Base-by-base conservation (phyloP, 208 protist species). In the Acanthamoeba royreba region DNA sequence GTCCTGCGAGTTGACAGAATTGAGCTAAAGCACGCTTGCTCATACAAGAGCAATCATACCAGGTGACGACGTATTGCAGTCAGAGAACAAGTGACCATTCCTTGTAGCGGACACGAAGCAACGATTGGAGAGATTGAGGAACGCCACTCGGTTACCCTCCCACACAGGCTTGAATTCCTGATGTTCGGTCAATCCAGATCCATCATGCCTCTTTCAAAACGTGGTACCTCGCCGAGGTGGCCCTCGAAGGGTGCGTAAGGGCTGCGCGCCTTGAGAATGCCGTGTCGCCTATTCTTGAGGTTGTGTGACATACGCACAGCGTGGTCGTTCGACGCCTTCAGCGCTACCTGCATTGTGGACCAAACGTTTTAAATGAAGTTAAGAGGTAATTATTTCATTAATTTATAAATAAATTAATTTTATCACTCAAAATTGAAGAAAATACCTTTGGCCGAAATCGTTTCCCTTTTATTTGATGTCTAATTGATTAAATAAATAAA, bases 251-350 rank as follows among this genome's bases (percentile, higher is more conserved):
- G 69, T 3, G 69, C 40, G 40, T 81, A 81, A 22, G 69, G 38
- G 15, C 69, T 81, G 11, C 69, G 69, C 17, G 69, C 69, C 40
- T 81, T 81, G 69, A 81, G 33, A 46, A 81, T 81, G 69, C 69
- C 69, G n/a, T 81, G 69, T 8, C 69, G 33, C 33, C 69, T 17
- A 42, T 81, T 81, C 69, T 81, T 81, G 5, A 81, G 69, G 69
- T 81, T 81, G 69, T 81, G 69, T n/a, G 69, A 81, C 69, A 81
- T 81, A 42, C 69, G 69, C 69, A 81, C 69, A 25, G 69, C 69
- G 11, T 81, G 69, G 3, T 81, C 69, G 69, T 81, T 81, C 25
- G 19, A 49, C 17, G 69, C 69, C 15, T 28, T 0, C 33, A 81
- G 38, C 4, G 69, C 43, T 9, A 81, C 69, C 69, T 81, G 33